Evolutionary conservation across 441 rosid genomes (phyloP).

Genomic region (Pelargonium cotyledonis): DNA sequence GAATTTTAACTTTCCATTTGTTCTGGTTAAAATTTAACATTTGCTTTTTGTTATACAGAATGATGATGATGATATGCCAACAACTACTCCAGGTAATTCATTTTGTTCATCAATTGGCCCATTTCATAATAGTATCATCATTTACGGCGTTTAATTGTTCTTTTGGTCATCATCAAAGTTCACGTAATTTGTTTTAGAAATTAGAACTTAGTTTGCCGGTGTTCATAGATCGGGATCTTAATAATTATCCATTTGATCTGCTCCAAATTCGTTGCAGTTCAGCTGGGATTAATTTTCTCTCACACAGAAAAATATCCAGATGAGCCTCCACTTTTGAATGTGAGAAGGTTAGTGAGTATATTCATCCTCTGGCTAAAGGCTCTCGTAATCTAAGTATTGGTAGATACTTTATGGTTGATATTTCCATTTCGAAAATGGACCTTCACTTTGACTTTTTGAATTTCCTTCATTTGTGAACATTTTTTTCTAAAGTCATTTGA

Average conservation of each 20-base stretch:
- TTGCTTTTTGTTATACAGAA: constrained; percentile 34
- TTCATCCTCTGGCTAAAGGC: not conserved
- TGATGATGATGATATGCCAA: constrained; percentile 47
- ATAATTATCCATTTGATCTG: constrained; percentile 8
- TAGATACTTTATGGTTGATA: too few relatives aligned
- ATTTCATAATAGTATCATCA: not conserved
- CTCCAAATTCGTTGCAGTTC: constrained; percentile 52
- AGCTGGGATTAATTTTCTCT: constrained; percentile 76
- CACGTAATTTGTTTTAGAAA: constrained; percentile 12
- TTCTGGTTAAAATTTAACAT: not conserved
- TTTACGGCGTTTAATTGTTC: not conserved
- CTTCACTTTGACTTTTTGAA: too few relatives aligned
- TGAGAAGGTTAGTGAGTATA: constrained; percentile 50
- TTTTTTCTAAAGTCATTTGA: not conserved
- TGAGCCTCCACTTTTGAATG: constrained; percentile 73
- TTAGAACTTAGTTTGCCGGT: constrained; percentile 11
- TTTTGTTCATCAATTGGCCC: constrained; percentile 13
- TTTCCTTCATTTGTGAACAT: too few relatives aligned
- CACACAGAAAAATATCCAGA: constrained; percentile 91
- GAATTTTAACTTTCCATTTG: not conserved
- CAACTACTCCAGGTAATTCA: constrained; percentile 39
- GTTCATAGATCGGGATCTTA: constrained; percentile 12
- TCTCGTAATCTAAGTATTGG: too few relatives aligned
- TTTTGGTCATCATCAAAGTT: constrained; percentile 7
- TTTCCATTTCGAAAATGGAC: too few relatives aligned